Base-by-base conservation (phyloP, 176 grass and related monocot genomes). In the Rhynchospora breviuscula region DNA sequence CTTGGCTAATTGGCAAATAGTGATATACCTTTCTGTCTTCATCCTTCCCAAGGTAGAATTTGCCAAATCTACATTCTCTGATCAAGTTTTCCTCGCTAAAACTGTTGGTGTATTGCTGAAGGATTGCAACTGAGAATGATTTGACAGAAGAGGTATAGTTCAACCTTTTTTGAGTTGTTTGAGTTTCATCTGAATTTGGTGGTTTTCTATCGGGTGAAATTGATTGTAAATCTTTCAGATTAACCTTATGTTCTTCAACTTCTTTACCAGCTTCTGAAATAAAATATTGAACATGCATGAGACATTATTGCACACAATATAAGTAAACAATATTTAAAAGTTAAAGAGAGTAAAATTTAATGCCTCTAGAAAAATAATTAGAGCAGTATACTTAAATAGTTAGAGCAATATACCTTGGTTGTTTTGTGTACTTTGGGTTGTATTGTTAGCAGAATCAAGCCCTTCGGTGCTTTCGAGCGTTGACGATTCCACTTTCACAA, bases 71-170 rank as follows among this genome's bases (percentile, higher is more conserved):
- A 81, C 92, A 85, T 68, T 94, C 90, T 86, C 81, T 83, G 82
- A 98, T 93, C 87, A 98, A 87, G 81, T 88, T 93, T 67, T 79
- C 85, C 79, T 95, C 82, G 53, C 81, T 78, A 11, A 98, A 98
- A 64, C 82, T 98, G 84, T 89, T 83, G 80, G 95, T 98, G 85
- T 90, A 95, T 87, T 91, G 90, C 85, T 98, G 95, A 83, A 98
- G 92, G 35, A 84, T 81, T 59, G 89, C 87, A 54, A 95, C 89
- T 23, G 90, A 94, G 88, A 93, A 98, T 17, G 85, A 88, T 85
- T 56, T 88, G 75, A 79, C 87, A 75, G 60, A 22, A 7, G 62
- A 76, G 25, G 59, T 44, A 66, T 54, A 59, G 14, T 51, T 19
- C 46, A 26, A 33, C 63, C 31, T 82, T 45, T 52, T 82, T 49